Base-by-base conservation (phyloP, 805 yeast genomes). In the Ogataea thermomethanolica region DNA sequence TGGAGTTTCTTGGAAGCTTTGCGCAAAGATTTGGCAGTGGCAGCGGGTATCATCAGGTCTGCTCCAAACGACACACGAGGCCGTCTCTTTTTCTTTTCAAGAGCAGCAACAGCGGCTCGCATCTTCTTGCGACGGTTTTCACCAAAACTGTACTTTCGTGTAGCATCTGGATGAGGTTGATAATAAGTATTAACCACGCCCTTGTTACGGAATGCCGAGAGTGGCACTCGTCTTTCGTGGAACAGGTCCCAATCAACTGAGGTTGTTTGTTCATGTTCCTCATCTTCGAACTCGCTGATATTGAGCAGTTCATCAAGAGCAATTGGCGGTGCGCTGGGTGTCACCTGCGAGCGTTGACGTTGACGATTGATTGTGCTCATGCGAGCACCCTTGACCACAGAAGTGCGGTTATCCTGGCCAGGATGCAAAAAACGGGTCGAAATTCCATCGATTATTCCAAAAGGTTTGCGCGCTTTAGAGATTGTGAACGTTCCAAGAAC, bases 401-500 rank as follows among this genome's bases (percentile, higher is more conserved):
- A 50, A 1, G 57, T 51, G 33, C 54, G 43, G 28, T 50, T 55
- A 37, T 51, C 61, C 29, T 53, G 54, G 10, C 48, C 41, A 1
- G 84, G 83, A 48, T 78, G 67, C 47, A 91, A 67, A 2, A 95
- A 83, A 40, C 96, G 73, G 0, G 98, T 93, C 0, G 95, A 81
- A 23, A 87, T 73, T 5, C 99, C 99, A 60, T 91, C 98, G 55
- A 91, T 91, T 43, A 91, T 88, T 15, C 96, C 95, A 61, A 85
- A 88, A 1, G 96, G 96, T 53, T 87, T 81, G 41, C 63, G 65
- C 37, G 77, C 77, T 32, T 70, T 76, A 37, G 82, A 77, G 5
- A 95, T 82, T 25, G 84, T 80, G 95, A 97, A 91, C 2, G 95
- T 83, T 0, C 97, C 98, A 43, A 91, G 69, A 21, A 86, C 76